Evolutionary conservation across 2,329 filamentous ascomycete species (phyloP).

Genomic region (Alternaria triticina): DNA sequence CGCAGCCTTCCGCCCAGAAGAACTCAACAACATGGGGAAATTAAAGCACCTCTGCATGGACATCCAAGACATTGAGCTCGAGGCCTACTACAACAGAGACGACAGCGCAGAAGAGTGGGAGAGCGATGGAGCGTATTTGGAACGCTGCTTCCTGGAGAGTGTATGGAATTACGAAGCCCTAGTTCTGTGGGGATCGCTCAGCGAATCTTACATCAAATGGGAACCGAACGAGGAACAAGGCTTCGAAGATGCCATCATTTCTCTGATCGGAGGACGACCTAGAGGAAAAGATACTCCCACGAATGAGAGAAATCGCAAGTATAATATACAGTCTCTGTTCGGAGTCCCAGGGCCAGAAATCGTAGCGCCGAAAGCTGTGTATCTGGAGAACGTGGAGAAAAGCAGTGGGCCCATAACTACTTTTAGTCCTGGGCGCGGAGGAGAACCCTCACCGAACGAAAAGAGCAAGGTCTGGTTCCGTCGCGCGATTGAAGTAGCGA

Average conservation of each 20-base stretch:
- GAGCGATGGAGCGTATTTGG: background rate
- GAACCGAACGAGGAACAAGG: slow-evolving; percentile 5
- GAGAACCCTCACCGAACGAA: background rate
- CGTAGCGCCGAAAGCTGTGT: background rate
- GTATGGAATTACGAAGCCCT: background rate
- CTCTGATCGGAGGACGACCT: background rate
- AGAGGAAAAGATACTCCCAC: background rate
- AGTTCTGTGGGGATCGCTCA: slow-evolving; percentile 3
- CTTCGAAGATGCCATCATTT: slow-evolving; percentile 2
- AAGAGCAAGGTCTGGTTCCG: slow-evolving; percentile 8
- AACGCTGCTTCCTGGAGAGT: background rate
- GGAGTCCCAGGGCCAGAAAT: background rate
- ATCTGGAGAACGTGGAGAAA: background rate
- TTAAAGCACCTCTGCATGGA: background rate
- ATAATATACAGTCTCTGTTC: background rate
- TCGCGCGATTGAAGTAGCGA: slow-evolving; percentile 3
- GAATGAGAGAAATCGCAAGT: background rate
- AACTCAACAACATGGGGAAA: background rate
- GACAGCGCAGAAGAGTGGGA: background rate
- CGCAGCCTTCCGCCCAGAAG: slow-evolving; percentile 6
- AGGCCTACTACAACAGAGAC: background rate
- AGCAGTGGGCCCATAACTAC: background rate
- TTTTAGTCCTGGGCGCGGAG: background rate
- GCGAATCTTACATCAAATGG: background rate
- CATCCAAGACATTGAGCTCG: background rate